These are phyloP conservation scores for Hericium erinaceus DNA, from an alignment of 768 basidiomycete genomes.

Conservation along the genomic window DNA sequence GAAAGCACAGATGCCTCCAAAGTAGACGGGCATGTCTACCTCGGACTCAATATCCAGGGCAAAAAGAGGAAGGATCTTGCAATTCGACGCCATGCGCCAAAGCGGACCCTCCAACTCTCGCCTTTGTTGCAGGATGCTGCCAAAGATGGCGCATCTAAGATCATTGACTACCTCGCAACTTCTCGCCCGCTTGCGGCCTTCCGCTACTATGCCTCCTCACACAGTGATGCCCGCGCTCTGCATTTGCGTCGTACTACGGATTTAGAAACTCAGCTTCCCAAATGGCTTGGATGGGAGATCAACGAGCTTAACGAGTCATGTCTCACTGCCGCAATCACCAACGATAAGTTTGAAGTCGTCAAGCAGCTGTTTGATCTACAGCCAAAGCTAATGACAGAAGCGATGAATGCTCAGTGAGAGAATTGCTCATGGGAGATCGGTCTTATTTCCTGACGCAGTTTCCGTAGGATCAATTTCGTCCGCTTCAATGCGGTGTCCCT, in stretches of 20 bases:
- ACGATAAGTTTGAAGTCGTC: slow-evolving; percentile 28
- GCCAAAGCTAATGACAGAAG: slow-evolving; percentile 31
- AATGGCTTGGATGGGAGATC: slow-evolving; percentile 43
- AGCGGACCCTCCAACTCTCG: background rate
- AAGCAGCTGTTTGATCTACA: slow-evolving; percentile 36
- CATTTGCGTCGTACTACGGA: slow-evolving; percentile 30
- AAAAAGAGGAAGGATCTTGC: slow-evolving; percentile 48
- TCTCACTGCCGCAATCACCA: slow-evolving; percentile 34
- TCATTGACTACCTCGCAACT: slow-evolving; percentile 40
- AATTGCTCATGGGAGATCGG: background rate
- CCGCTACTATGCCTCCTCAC: slow-evolving; percentile 35
- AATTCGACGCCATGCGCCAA: slow-evolving; percentile 14
- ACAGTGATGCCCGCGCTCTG: slow-evolving; percentile 33
- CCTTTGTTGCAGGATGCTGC: slow-evolving; percentile 2
- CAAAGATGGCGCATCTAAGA: slow-evolving; percentile 8
- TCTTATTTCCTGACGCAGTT: background rate
- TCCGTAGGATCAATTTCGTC: slow-evolving; percentile 34
- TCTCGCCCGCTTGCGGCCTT: slow-evolving; percentile 42
- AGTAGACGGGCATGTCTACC: slow-evolving; percentile 33
- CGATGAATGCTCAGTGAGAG: slow-evolving; percentile 35
- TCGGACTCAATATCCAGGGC: slow-evolving; percentile 55
- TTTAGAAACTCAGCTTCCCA: slow-evolving; percentile 32
- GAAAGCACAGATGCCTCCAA: slow-evolving; percentile 22
- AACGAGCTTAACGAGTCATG: slow-evolving; percentile 44
- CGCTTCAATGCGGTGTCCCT: slow-evolving; percentile 37